Evolutionary conservation across 2,329 filamentous ascomycete genomes (phyloP).

Genomic region (Metarhizium anisopliae): DNA sequence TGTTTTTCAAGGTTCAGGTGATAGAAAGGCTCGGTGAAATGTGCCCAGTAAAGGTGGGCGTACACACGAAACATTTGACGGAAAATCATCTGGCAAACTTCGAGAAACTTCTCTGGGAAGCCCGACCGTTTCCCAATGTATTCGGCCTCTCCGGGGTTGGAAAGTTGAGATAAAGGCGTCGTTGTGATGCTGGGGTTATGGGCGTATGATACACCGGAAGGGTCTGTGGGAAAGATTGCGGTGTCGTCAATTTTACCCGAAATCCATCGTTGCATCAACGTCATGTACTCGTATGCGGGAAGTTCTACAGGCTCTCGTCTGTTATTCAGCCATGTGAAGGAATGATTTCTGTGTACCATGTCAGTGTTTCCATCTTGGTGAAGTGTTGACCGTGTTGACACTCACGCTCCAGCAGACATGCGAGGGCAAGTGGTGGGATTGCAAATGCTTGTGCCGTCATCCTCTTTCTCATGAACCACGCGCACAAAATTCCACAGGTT

Average conservation of each 20-base stretch:
- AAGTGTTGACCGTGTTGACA: slow-evolving; percentile 14
- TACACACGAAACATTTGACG: slow-evolving; percentile 99
- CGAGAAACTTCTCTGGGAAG: slow-evolving; percentile 82
- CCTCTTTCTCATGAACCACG: slow-evolving; percentile 79
- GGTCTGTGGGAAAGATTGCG: slow-evolving; percentile 82
- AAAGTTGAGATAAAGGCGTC: slow-evolving; percentile 53
- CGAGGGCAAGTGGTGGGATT: slow-evolving; percentile 76
- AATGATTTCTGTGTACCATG: slow-evolving; percentile 57
- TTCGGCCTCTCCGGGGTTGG: slow-evolving; percentile 51
- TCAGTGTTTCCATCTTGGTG: not conserved
- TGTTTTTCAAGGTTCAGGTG: slow-evolving; percentile 74
- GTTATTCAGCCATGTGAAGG: slow-evolving; percentile 92
- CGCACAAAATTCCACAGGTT: slow-evolving; percentile 83
- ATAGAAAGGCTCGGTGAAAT: slow-evolving; percentile 79
- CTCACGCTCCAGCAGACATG: slow-evolving; percentile 91
- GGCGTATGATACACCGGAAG: slow-evolving; percentile 57
- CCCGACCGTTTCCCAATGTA: slow-evolving; percentile 91
- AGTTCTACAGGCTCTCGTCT: slow-evolving; percentile 84
- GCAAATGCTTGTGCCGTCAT: slow-evolving; percentile 69
- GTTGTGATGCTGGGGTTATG: slow-evolving; percentile 51
- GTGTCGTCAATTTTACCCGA: slow-evolving; percentile 89
- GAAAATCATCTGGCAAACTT: slow-evolving; percentile 88
- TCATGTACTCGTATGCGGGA: slow-evolving; percentile 87
- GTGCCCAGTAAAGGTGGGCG: slow-evolving; percentile 94
- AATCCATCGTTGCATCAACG: slow-evolving; percentile 94